These are phyloP conservation scores for Thalia dealbata DNA, from an alignment of 176 grass and related monocot genomes.

Conservation along the genomic window DNA sequence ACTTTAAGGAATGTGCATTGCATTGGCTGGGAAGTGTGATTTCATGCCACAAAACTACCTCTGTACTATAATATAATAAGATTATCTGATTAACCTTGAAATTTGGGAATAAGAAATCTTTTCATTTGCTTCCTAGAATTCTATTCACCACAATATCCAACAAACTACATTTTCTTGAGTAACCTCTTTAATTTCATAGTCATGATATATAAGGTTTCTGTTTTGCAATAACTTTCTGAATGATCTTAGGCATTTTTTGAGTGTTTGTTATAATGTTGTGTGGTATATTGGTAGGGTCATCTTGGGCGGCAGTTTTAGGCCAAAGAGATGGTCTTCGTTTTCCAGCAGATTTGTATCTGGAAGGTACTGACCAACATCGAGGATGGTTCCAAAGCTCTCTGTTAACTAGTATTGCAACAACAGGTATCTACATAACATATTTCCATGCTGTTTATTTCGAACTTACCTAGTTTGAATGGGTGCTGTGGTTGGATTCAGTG, in stretches of 20 bases:
- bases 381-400: conserved; percentile 98
- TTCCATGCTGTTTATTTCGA: too few relatives aligned
- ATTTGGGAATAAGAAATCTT: not conserved
- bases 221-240: conserved; percentile 1
- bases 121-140: not conserved
- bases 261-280: conserved; percentile 14
- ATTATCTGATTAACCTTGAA: too few relatives aligned
- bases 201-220: not conserved
- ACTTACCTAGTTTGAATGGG: not conserved
- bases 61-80: too few relatives aligned
- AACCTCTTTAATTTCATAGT: not conserved
- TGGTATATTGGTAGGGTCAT: conserved; percentile 42
- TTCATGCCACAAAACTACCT: too few relatives aligned
- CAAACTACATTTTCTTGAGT: not conserved
- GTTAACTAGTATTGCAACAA: conserved; percentile 87
- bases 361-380: conserved; percentile 95
- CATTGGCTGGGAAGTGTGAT: too few relatives aligned
- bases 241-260: not conserved
- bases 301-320: conserved; percentile 85
- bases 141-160: not conserved
- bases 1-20: too few relatives aligned
- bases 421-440: conserved; percentile 39
- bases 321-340: conserved; percentile 66
- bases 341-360: conserved; percentile 87
- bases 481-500: not conserved